These are phyloP conservation scores for Hypoxylon crocopeplum DNA, from an alignment of 495 filamentous ascomycete genomes.

Conservation along the genomic window DNA sequence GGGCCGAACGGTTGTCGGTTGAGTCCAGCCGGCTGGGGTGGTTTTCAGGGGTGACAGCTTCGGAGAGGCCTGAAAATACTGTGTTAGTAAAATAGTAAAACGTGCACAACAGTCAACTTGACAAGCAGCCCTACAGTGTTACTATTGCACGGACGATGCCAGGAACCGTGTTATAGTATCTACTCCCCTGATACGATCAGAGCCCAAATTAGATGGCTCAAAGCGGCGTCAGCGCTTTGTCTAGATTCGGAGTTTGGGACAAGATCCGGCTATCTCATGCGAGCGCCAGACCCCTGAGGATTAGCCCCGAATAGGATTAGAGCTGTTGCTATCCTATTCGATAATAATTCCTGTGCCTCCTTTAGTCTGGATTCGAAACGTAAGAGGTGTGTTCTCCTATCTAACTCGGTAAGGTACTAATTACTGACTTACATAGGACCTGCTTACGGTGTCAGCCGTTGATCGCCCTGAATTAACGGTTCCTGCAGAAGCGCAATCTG, in stretches of 20 bases:
- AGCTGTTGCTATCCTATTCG: conserved; percentile 1
- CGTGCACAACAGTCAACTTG: too few relatives aligned
- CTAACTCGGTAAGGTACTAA: conserved; percentile 6
- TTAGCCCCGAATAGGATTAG: not conserved
- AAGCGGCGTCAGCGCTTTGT: conserved; percentile 18
- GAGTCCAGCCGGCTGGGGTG: not conserved
- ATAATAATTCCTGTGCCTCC: not conserved
- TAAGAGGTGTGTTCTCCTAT: not conserved
- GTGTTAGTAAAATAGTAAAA: too few relatives aligned
- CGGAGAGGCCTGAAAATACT: conserved; percentile 5
- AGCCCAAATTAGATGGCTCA: conserved; percentile 23
- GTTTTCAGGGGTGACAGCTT: conserved; percentile 6
- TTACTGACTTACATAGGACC: too few relatives aligned
- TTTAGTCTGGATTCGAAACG: not conserved
- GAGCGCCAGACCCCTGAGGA: not conserved
- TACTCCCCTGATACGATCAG: too few relatives aligned
- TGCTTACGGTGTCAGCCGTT: not conserved
- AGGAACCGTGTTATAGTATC: too few relatives aligned
- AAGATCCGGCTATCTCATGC: conserved; percentile 3
- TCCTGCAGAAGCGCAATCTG: conserved; percentile 38
- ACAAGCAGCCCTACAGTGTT: conserved; percentile 15
- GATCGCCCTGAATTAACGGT: conserved; percentile 6
- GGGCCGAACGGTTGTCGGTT: too few relatives aligned
- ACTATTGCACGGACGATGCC: too few relatives aligned
- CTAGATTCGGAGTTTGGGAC: conserved; percentile 20